Base-by-base conservation (phyloP, 345 rosid species). In the Dovyalis caffra region DNA sequence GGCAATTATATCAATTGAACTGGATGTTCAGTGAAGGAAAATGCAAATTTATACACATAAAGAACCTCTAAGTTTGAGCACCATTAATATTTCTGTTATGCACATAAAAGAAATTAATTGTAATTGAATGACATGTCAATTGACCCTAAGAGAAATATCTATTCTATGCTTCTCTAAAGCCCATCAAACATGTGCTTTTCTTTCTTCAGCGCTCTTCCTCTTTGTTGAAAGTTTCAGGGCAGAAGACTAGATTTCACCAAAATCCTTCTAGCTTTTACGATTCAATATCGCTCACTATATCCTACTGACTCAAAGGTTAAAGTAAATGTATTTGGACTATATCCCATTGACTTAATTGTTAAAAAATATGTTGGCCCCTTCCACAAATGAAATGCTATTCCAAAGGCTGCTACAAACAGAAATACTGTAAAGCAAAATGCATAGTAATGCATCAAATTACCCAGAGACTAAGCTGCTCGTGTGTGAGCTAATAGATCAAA, bases 41-140 rank as follows among this genome's bases (percentile, higher is more conserved):
- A 49, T 67, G 34, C 31, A 74, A 79, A 35, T 71, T 75, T 34
- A 43, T 43, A 43, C 4, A 18, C n/a, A 14, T 14, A 43, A 43
- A 43, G 49, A 43, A 43, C 16, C 49, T 43, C 15, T 14, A 3
- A 43, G n/a, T 43, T 0, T 43, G 49, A 43, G 49, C 20, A 43
- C 15, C 49, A 43, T 43, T 14, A 43, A 14, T 18, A 43, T 43
- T 43, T 16, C 18, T 43, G 15, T 43, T 43, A 43, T 43, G 26
- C 9, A 31, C 32, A 34, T 9, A 69, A 9, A 16, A 47, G 37
- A 21, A 67, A 67, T 15, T 35, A 0, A 1, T 43, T 33, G 12
- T 20, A 53, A 3, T 31, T 69, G 49, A 37, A 51, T 45, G 57
- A 34, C 51, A 53, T 34, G 9, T n/a, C 21, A 26, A 0, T 33